These are phyloP conservation scores for Xylaria castorea DNA, from an alignment of 495 filamentous ascomycete genomes.

Conservation along the genomic window DNA sequence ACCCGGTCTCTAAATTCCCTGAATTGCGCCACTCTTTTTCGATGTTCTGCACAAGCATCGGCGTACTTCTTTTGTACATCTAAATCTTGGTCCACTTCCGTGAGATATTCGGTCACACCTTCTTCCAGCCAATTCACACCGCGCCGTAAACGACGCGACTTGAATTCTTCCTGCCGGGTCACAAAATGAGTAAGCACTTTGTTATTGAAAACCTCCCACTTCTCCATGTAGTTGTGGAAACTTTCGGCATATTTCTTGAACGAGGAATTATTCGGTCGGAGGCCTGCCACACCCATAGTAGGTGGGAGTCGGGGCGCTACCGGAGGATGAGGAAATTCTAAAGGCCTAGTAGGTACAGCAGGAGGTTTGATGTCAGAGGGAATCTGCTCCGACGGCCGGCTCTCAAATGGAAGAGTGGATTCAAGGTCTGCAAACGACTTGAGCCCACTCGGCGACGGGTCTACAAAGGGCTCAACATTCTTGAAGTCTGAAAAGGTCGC, in stretches of 20 bases:
- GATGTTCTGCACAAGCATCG: constrained; percentile 26
- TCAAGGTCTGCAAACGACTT: constrained; percentile 70
- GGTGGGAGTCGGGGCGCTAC: constrained; percentile 57
- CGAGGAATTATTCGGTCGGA: constrained; percentile 53
- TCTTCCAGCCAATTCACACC: constrained; percentile 54
- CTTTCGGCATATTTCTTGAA: constrained; percentile 67
- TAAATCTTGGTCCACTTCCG: constrained; percentile 26
- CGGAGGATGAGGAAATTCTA: constrained; percentile 69
- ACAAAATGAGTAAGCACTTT: constrained; percentile 72
- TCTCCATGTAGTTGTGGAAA: constrained; percentile 72
- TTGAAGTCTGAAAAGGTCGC: constrained; percentile 70
- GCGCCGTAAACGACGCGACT: constrained; percentile 50
- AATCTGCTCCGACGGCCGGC: constrained; percentile 58
- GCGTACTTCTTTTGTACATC: constrained; percentile 25
- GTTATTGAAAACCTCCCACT: constrained; percentile 70
- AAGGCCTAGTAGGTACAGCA: constrained; percentile 42
- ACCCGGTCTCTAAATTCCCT: constrained; percentile 28
- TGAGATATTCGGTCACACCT: constrained; percentile 13
- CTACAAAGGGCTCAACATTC: constrained; percentile 69
- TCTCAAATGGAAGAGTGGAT: constrained; percentile 75
- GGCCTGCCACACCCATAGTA: constrained; percentile 37
- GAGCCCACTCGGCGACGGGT: constrained; percentile 59
- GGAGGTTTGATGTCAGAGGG: constrained; percentile 43
- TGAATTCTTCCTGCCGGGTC: constrained; percentile 62
- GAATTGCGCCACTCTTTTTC: constrained; percentile 22